A percentile compares a stretch with the other conserved stretches of the same genome.
Evolutionary conservation across 306 rosid genomes (phyloP).

Genomic region (Cucurbita pepo): DNA sequence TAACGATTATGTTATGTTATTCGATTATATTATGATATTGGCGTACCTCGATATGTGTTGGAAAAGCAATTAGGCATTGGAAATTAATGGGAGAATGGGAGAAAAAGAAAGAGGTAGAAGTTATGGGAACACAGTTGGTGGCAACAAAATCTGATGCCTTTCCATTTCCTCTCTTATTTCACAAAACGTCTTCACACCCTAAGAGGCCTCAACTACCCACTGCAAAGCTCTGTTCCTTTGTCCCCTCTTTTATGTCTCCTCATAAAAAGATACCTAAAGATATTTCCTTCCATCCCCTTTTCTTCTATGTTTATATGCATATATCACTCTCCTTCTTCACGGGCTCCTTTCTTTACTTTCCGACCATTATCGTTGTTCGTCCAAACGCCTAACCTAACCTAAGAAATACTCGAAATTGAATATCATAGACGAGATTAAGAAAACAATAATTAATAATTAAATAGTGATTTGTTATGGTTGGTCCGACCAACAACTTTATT

Average conservation of each 20-base stretch:
- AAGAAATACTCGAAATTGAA: too few species aligned
- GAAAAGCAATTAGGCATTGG: too few species aligned
- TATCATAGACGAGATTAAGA: neutral
- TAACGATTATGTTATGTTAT: too few species aligned
- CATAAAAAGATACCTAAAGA: neutral
- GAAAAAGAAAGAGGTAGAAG: too few species aligned
- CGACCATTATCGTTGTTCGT: too few species aligned
- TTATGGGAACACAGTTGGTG: too few species aligned
- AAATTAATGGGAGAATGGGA: too few species aligned
- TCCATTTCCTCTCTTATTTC: neutral
- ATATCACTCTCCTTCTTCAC: neutral
- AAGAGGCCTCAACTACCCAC: constrained; percentile 1
- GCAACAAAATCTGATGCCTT: too few species aligned
- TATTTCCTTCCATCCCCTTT: neutral
- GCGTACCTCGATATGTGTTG: too few species aligned
- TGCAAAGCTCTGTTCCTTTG: constrained; percentile 1
- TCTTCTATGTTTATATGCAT: neutral
- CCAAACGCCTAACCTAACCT: too few species aligned
- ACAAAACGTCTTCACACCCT: neutral
- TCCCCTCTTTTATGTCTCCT: neutral
- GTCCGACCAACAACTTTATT: neutral
- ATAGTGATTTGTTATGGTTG: neutral
- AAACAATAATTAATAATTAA: neutral
- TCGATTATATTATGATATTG: too few species aligned
- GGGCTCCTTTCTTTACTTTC: neutral